phyloP scores from a whole-genome alignment of 106 monocot species.

The Alisma plantagoaquatica region DNA sequence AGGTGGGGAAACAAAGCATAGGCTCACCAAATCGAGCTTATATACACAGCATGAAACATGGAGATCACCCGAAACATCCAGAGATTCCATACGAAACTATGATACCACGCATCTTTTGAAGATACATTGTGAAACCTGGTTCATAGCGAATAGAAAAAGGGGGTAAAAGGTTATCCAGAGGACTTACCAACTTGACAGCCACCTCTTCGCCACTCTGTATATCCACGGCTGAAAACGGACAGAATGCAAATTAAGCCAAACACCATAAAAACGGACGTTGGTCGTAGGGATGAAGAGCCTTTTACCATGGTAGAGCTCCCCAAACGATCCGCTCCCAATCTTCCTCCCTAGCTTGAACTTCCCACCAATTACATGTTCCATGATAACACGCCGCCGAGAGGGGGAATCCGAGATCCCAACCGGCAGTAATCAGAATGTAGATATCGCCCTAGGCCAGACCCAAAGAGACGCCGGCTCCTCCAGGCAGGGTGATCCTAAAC shows the following conservation, averaged over 20 bases:
- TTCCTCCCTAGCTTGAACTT: constrained; percentile 74
- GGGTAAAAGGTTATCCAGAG: no score
- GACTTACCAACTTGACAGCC: constrained; percentile 73
- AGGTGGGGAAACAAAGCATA: neutral
- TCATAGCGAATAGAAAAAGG: no score
- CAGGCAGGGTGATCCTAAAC: neutral
- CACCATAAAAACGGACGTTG: neutral
- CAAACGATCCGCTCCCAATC: constrained; percentile 84
- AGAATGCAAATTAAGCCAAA: constrained; percentile 4
- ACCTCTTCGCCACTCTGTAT: constrained; percentile 88
- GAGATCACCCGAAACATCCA: no score
- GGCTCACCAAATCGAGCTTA: neutral
- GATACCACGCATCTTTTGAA: neutral
- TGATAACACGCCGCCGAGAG: constrained; percentile 17
- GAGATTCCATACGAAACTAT: neutral
- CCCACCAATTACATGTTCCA: constrained; percentile 66
- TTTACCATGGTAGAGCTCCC: constrained; percentile 48
- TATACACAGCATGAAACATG: neutral
- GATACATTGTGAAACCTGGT: neutral
- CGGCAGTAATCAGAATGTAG: no score
- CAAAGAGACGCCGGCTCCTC: neutral
- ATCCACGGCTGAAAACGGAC: constrained; percentile 52
- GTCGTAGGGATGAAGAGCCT: neutral
- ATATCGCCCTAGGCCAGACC: neutral
- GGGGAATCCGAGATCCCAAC: no score